Evolutionary conservation across 768 basidiomycete species (phyloP), one percentile per base, ranked within the genome.

Genomic region (Hygrocybe coccinea): DNA sequence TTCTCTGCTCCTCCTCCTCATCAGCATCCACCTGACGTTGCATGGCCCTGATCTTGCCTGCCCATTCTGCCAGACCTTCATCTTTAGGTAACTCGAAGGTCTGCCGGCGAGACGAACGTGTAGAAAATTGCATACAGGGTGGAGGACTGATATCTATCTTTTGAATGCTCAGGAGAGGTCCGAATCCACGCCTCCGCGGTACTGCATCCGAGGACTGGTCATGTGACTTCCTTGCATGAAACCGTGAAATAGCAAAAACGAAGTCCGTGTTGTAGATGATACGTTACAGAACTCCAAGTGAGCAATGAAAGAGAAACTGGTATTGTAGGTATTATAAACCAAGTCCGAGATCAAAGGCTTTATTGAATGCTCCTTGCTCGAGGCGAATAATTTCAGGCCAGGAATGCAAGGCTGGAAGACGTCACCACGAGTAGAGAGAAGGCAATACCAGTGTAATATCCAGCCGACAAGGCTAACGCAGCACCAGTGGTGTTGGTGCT

Each of bases 11-110:
- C 5, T 77, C 81, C 65, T 89, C 88, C 56, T 90, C 89, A 58
- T 89, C 86, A 12, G 84, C 84, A 59, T 92, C 89, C 22, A 90
- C 85, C 62, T 90, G 87, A 56, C 82, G 79, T 66, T 91, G 89
- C 68, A 91, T 71, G 14, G 82, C 86, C 66, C 85, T 86, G 67
- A 92, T 89, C 74, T 79, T 85, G 69, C 73, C 85, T 12, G 89
- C 80, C 89, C 89, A 91, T 67, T 91, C 87, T 14, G 87, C 78
- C n/a, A 90, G 76, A 48, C 82, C 85, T 2, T 76, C 73, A 62
- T 89, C 87, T 17, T 79, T 81, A 10, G 79, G 76, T 17, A 74
- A 63, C 62, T 80, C 78, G 52, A 67, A 68, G 14, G 54, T 39
- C 35, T 65, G 56, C 50, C 56, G 52, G 39, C 58, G 33, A 47